phyloP scores from a whole-genome alignment of 179 eudicot genomes.

The Amaranthus tricolor region DNA sequence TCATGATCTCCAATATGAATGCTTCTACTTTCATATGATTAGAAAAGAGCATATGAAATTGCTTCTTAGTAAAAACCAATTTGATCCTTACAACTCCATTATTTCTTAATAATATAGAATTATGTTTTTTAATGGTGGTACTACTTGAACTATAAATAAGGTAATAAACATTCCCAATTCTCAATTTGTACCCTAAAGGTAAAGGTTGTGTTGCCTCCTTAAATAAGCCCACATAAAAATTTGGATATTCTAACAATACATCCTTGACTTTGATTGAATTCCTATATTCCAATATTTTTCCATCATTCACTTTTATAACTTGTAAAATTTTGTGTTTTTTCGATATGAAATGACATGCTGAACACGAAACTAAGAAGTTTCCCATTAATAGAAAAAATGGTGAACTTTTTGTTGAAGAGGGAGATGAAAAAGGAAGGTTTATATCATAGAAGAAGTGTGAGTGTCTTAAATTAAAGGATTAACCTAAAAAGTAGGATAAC shows the following conservation, averaged over 20 bases:
- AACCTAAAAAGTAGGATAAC: slow-evolving; percentile 34
- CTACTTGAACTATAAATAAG: slow-evolving; percentile 29
- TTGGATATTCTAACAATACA: slow-evolving; percentile 30
- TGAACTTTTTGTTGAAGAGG: slow-evolving; percentile 20
- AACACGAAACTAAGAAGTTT: slow-evolving; percentile 36
- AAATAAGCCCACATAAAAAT: slow-evolving; percentile 34
- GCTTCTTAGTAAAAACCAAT: slow-evolving; percentile 54
- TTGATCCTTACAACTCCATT: slow-evolving; percentile 39
- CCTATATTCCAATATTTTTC: slow-evolving; percentile 41
- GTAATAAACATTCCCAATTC: slow-evolving; percentile 37
- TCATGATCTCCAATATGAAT: slow-evolving; percentile 12
- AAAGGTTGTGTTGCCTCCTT: slow-evolving; percentile 40
- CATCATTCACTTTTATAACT: slow-evolving; percentile 42
- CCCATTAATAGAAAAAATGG: slow-evolving; percentile 39
- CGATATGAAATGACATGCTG: slow-evolving; percentile 6
- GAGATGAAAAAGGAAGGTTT: slow-evolving; percentile 4
- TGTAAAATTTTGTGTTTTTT: slow-evolving; percentile 22
- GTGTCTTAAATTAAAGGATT: slow-evolving; percentile 10
- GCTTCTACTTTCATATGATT: slow-evolving; percentile 30
- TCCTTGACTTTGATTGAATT: slow-evolving; percentile 34
- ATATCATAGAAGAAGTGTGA: slow-evolving; percentile 29
- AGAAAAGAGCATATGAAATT: slow-evolving; percentile 40
- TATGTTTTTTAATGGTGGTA: not conserved
- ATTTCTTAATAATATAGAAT: not conserved
- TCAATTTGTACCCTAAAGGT: slow-evolving; percentile 37